Evolutionary conservation across 345 rosid species (phyloP).

Genomic region (Camelina laxa): DNA sequence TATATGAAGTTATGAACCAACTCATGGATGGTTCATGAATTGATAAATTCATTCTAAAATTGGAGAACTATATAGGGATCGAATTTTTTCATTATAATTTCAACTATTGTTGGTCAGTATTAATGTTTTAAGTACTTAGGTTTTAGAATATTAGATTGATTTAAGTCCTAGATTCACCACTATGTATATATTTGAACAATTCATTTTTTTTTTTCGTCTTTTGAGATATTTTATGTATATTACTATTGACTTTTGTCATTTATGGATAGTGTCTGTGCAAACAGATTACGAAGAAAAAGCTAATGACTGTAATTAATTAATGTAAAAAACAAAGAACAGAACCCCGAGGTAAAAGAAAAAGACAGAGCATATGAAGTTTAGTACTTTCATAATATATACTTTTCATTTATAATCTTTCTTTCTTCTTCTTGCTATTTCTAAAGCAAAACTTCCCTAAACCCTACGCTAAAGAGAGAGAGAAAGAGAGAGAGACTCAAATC

Average conservation of each 20-base stretch:
- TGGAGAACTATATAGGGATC: neutral
- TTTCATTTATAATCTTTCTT: constrained; percentile 30
- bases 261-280: constrained; percentile 6
- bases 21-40: neutral
- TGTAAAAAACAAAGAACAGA: constrained; percentile 49
- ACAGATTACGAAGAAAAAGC: constrained; percentile 36
- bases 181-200: no score
- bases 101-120: neutral
- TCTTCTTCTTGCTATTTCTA: constrained; percentile 49
- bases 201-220: neutral
- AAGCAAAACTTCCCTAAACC: constrained; percentile 48
- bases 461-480: constrained; percentile 38
- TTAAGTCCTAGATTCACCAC: neutral
- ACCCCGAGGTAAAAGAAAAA: constrained; percentile 68
- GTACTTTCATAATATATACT: constrained; percentile 17
- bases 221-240: neutral
- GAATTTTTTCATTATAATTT: no score
- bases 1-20: neutral
- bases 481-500: constrained; percentile 55
- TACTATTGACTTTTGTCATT: constrained; percentile 31
- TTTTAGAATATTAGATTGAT: neutral
- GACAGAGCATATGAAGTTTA: constrained; percentile 48
- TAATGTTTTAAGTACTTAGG: no score
- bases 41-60: neutral
- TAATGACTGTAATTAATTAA: constrained; percentile 35